Conservation (phyloP, 2,329 filamentous ascomycete genomes). For the Zasmidium cellare region DNA sequence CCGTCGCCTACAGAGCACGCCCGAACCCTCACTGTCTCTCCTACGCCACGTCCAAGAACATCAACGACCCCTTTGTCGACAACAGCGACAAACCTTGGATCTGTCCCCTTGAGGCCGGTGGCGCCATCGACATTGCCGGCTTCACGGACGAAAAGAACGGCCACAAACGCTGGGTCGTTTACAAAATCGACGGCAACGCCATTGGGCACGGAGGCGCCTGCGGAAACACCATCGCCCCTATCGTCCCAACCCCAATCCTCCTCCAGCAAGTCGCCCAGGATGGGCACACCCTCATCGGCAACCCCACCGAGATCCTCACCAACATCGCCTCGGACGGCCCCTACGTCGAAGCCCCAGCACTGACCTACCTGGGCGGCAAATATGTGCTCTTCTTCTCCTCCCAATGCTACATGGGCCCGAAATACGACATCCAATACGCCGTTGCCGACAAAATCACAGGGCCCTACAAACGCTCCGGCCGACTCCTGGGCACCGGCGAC, state of each 20-base stretch:
- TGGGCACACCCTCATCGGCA: conserved; percentile 30
- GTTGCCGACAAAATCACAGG: conserved; percentile 26
- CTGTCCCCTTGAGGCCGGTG: conserved; percentile 31
- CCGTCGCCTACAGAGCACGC: conserved; percentile 25
- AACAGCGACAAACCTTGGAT: conserved; percentile 26
- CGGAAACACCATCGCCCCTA: conserved; percentile 34
- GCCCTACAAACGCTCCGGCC: conserved; percentile 26
- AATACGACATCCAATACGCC: conserved; percentile 33
- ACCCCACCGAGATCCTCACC: conserved; percentile 26
- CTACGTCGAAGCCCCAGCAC: conserved; percentile 33
- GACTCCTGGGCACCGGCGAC: conserved; percentile 27
- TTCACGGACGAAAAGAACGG: conserved; percentile 34
- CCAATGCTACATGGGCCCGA: conserved; percentile 29
- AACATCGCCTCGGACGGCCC: conserved; percentile 32
- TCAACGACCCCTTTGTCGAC: conserved; percentile 29
- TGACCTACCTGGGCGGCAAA: conserved; percentile 28
- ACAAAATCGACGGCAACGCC: conserved; percentile 40
- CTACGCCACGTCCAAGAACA: conserved; percentile 30
- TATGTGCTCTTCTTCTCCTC: conserved; percentile 35
- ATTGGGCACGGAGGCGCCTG: conserved; percentile 31
- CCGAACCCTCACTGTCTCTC: conserved; percentile 36
- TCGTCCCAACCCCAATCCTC: conserved; percentile 34
- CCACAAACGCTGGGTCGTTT: conserved; percentile 31
- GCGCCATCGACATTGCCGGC: conserved; percentile 36
- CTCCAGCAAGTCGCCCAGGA: conserved; percentile 33